Percentiles rank a stretch among this genome's conserved stretches.
Evolutionary conservation across 2,329 filamentous ascomycete genomes (phyloP).

Genomic region (Thielaviopsis ethacetica): DNA sequence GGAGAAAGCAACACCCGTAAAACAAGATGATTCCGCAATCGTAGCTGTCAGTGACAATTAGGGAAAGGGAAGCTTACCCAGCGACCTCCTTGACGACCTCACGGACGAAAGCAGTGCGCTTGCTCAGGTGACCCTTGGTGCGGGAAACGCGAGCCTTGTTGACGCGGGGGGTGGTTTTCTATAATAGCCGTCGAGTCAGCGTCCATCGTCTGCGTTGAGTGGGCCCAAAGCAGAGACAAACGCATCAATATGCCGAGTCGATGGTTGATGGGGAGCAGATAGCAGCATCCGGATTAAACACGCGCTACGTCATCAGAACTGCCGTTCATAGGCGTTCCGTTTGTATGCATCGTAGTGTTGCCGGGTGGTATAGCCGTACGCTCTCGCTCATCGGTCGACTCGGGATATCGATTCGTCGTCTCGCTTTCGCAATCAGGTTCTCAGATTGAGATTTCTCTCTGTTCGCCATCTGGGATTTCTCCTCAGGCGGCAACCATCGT

Average conservation of each 20-base stretch:
- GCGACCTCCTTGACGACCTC: slow-evolving; percentile 98
- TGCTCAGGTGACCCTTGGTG: slow-evolving; percentile 91
- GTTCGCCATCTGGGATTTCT: background rate
- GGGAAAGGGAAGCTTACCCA: slow-evolving; percentile 45
- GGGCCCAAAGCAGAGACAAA: slow-evolving; percentile 13
- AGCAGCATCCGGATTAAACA: background rate
- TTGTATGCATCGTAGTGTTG: background rate
- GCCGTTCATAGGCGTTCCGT: background rate
- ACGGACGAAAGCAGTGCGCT: slow-evolving; percentile 91
- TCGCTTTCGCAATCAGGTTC: slow-evolving; percentile 15
- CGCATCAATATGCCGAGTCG: slow-evolving; percentile 3
- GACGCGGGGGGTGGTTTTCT: slow-evolving; percentile 73
- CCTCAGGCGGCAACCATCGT: background rate
- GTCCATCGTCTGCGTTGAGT: slow-evolving; percentile 42
- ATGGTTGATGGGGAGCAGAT: background rate
- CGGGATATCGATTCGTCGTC: slow-evolving; percentile 6
- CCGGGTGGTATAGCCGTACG: background rate
- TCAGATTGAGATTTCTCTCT: slow-evolving; percentile 14
- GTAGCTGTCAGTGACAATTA: background rate
- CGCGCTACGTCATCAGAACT: background rate
- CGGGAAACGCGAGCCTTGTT: slow-evolving; percentile 63
- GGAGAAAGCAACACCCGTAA: background rate
- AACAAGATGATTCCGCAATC: background rate
- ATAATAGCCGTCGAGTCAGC: slow-evolving; percentile 34
- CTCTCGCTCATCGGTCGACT: slow-evolving; percentile 4